Conservation (phyloP, 2,329 filamentous ascomycete genomes). For the Chrysoporthe austroafricana region DNA sequence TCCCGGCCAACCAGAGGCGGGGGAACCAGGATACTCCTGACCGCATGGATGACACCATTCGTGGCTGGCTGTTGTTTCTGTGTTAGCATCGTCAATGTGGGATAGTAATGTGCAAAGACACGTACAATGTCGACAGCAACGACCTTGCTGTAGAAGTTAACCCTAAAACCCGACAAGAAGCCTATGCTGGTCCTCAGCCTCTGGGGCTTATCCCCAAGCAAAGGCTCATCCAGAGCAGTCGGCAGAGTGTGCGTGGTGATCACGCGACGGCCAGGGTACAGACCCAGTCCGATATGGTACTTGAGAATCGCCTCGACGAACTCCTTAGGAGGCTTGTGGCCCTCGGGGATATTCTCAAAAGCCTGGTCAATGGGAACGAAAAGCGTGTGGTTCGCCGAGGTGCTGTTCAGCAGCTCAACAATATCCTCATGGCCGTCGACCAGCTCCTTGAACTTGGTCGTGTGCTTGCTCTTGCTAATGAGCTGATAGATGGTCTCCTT, state of each 20-base stretch:
- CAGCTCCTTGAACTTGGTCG: conserved; percentile 75
- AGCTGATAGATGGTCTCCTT: conserved; percentile 81
- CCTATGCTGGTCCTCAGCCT: conserved; percentile 71
- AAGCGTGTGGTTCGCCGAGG: conserved; percentile 74
- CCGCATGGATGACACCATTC: conserved; percentile 81
- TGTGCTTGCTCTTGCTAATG: conserved; percentile 75
- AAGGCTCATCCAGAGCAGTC: conserved; percentile 62
- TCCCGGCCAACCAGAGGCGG: conserved; percentile 63
- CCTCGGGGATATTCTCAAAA: conserved; percentile 64
- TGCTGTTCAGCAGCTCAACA: conserved; percentile 74
- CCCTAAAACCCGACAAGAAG: conserved; percentile 60
- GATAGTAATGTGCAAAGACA: conserved; percentile 8
- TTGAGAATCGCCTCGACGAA: conserved; percentile 68
- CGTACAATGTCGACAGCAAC: conserved; percentile 71
- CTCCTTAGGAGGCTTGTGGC: conserved; percentile 69
- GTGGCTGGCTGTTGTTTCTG: conserved; percentile 58
- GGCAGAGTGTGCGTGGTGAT: conserved; percentile 75
- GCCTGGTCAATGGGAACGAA: conserved; percentile 81
- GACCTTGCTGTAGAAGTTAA: conserved; percentile 80
- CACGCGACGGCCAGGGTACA: conserved; percentile 69
- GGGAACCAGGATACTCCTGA: conserved; percentile 76
- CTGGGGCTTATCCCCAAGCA: conserved; percentile 69
- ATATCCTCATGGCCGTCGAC: conserved; percentile 74
- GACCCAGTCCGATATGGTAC: conserved; percentile 75
- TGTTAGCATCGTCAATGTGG: neutral